These are phyloP conservation scores for Aspergillus baeticus DNA, from an alignment of 495 filamentous ascomycete species.

Conservation along the genomic window DNA sequence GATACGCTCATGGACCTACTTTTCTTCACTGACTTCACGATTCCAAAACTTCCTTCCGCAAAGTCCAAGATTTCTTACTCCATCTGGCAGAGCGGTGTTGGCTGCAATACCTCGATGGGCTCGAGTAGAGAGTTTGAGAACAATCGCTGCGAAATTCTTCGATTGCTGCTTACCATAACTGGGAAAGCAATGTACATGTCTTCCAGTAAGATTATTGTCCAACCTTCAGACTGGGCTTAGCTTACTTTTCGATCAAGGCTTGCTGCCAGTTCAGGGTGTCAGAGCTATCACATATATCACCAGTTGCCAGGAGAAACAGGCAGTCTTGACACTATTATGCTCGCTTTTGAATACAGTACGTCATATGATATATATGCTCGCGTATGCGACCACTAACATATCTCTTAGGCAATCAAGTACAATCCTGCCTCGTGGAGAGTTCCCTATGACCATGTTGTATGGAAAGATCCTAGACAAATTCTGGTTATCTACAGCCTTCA, in stretches of 20 bases:
- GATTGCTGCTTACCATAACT: slow-evolving; percentile 80
- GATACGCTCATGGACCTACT: slow-evolving; percentile 87
- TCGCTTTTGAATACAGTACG: slow-evolving; percentile 94
- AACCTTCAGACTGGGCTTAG: background rate
- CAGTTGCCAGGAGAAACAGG: slow-evolving; percentile 85
- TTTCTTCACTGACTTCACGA: slow-evolving; percentile 87
- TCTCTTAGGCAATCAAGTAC: slow-evolving; percentile 83
- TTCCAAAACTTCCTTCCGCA: slow-evolving; percentile 63
- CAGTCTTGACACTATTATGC: slow-evolving; percentile 84
- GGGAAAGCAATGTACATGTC: slow-evolving; percentile 93
- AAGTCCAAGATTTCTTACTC: slow-evolving; percentile 85
- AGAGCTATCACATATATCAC: slow-evolving; percentile 87
- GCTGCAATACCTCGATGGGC: slow-evolving; percentile 85
- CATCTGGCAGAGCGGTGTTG: slow-evolving; percentile 98
- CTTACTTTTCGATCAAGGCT: slow-evolving; percentile 39
- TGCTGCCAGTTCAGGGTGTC: slow-evolving; percentile 81
- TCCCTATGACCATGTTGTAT: slow-evolving; percentile 90
- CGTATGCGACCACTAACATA: background rate
- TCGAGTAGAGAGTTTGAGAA: slow-evolving; percentile 88
- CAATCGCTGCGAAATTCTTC: slow-evolving; percentile 86
- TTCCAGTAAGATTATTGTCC: slow-evolving; percentile 51
- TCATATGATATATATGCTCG: background rate
- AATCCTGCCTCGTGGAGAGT: slow-evolving; percentile 94
- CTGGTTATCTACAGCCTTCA: slow-evolving; percentile 91
- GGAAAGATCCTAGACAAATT: slow-evolving; percentile 89